A percentile compares a stretch with the other conserved stretches of the same genome.
phyloP scores from a whole-genome alignment of 2,329 filamentous ascomycete species.

The Rutstroemia sp. region DNA sequence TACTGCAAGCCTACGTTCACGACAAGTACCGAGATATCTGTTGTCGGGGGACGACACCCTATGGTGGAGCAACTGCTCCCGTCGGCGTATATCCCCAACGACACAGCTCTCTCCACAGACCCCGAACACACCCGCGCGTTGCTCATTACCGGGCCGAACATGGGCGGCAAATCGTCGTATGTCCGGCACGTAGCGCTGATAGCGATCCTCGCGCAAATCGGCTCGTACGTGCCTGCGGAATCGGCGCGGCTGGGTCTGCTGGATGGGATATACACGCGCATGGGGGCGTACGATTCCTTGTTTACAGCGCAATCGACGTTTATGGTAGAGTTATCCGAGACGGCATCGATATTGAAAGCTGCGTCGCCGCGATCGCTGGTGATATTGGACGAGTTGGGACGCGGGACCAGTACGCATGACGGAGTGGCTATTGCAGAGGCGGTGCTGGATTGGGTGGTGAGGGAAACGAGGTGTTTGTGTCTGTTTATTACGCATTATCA shows the following conservation, averaged over 20 bases:
- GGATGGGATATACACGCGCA: slow-evolving; percentile 90
- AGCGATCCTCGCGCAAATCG: slow-evolving; percentile 88
- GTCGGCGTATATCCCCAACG: slow-evolving; percentile 85
- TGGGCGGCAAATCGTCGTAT: slow-evolving; percentile 98
- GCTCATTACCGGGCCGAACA: slow-evolving; percentile 93
- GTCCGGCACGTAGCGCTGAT: slow-evolving; percentile 89
- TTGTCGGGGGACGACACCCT: slow-evolving; percentile 75
- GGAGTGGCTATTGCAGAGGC: slow-evolving; percentile 93
- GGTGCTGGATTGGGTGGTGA: slow-evolving; percentile 77
- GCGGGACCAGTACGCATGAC: slow-evolving; percentile 91
- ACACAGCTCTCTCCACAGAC: slow-evolving; percentile 62
- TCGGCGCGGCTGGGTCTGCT: slow-evolving; percentile 70
- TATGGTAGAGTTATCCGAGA: slow-evolving; percentile 96
- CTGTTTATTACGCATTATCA: slow-evolving; percentile 99
- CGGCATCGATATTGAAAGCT: slow-evolving; percentile 80
- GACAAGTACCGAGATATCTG: slow-evolving; percentile 57
- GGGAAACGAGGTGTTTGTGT: slow-evolving; percentile 67
- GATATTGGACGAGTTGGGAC: slow-evolving; percentile 88
- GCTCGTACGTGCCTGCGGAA: slow-evolving; percentile 83
- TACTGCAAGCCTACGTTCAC: slow-evolving; percentile 72
- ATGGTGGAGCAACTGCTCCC: slow-evolving; percentile 91
- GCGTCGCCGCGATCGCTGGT: slow-evolving; percentile 80
- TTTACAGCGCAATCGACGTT: slow-evolving; percentile 92
- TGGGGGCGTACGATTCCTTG: slow-evolving; percentile 93
- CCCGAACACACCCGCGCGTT: slow-evolving; percentile 46